A percentile compares a stretch with the other conserved stretches of the same genome.
phyloP scores from a whole-genome alignment of 2,329 filamentous ascomycete genomes.

The Calonectria pauciramosa region DNA sequence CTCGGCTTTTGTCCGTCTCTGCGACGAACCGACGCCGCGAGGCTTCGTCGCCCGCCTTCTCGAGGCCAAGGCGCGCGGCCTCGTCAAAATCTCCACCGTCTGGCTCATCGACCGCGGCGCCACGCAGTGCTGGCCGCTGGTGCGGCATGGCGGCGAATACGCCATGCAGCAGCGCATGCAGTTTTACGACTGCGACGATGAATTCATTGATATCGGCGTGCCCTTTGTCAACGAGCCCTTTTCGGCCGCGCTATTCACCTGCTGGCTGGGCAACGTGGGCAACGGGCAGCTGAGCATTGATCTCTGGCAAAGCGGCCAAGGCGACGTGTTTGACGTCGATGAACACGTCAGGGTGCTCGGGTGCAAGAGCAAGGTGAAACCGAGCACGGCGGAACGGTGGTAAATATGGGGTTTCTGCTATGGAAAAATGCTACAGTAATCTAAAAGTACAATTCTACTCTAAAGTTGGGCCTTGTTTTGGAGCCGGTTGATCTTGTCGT shows the following conservation, averaged over 20 bases:
- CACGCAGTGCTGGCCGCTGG: neutral
- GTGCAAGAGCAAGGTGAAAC: neutral
- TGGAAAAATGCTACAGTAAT: too few relatives aligned
- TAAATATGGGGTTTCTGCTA: neutral
- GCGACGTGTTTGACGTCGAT: neutral
- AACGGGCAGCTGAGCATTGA: neutral
- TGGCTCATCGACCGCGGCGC: slow-evolving; percentile 5
- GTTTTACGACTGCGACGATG: slow-evolving; percentile 5
- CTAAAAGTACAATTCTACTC: neutral
- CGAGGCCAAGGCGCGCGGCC: neutral
- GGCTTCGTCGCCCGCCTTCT: neutral
- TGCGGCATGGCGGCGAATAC: too few relatives aligned
- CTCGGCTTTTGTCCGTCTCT: neutral
- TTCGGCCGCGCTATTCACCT: neutral
- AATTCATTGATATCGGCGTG: neutral
- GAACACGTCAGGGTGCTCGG: neutral
- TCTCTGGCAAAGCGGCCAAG: neutral
- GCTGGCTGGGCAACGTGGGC: neutral
- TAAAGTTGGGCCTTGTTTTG: slow-evolving; percentile 21
- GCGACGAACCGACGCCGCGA: neutral
- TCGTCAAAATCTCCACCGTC: neutral
- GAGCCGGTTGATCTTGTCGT: slow-evolving; percentile 25
- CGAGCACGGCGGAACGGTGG: neutral
- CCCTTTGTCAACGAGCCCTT: neutral
- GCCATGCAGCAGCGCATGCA: neutral